Evolutionary conservation across 1,139 yeast species (phyloP), one percentile per base, ranked within the genome.

Genomic region (Candida tropicalis): DNA sequence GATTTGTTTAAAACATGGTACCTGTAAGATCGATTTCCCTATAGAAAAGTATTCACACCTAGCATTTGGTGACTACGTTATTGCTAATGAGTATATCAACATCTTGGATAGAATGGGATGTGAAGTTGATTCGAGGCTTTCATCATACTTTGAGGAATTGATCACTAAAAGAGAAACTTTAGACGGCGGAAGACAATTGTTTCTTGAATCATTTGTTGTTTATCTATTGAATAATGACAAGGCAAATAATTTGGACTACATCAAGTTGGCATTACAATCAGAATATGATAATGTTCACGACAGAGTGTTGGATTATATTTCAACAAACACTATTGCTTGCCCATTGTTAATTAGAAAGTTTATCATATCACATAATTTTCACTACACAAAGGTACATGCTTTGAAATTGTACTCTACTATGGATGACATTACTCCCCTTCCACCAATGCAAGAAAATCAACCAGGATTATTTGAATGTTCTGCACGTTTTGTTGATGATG

Each of bases 381-480:
- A 70, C 34, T 68, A 66, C 35, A 70, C 77, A 5, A 68, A 73
- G 43, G 66, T 77, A 0, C 59, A 64, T 5, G 70, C 77, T 5
- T 58, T 81, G 34, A 53, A 37, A 15, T 17, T 41, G 6, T 46
- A 44, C 27, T 24, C 49, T 2, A 17, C 26, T 12, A 38, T 37
- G 40, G 24, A 38, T 18, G 18, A 35, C 4, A 24, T 40, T 20
- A 18, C 32, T 5, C 22, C 29, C 8, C 13, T 36, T 17, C 16
- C 40, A 41, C 80, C 77, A 17, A 16, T 13, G 22, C 5, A 22
- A 9, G 47, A 81, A 73, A 35, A 64, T 79, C 9, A 68, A 41
- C 64, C 76, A 23, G 66, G 77, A 2, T 69, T 80, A 0, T 55
- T 82, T 16, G 80, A 78, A 52, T 66, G 77, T 0, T 54, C 81